A percentile compares a stretch with the other conserved stretches of the same genome.
Conservation (phyloP, 2,329 filamentous ascomycete species). For the Chrysoporthe cubensis region DNA sequence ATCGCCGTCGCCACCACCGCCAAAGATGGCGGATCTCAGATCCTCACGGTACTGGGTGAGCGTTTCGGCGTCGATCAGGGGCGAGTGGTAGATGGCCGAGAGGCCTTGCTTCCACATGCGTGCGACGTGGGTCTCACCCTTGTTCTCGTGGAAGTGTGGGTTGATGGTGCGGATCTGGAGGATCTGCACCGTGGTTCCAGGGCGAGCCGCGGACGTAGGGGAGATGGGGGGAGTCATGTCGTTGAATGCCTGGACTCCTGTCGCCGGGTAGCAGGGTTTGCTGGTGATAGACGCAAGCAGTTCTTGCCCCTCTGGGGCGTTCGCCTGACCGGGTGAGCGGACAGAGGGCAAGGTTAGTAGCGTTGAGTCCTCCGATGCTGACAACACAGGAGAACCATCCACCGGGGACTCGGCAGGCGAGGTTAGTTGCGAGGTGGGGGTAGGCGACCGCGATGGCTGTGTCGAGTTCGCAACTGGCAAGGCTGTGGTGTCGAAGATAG, state of each 20-base stretch:
- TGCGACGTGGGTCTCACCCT: constrained; percentile 36
- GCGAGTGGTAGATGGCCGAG: constrained; percentile 37
- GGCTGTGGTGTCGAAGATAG: constrained; percentile 3
- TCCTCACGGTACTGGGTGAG: constrained; percentile 13
- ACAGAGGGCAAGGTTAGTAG: constrained; percentile 1
- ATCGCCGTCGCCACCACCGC: neutral
- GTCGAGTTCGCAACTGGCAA: neutral
- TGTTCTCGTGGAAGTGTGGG: constrained; percentile 39
- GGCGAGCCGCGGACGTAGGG: neutral
- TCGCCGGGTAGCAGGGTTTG: neutral
- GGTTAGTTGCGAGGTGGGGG: constrained; percentile 11
- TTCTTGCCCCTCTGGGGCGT: neutral
- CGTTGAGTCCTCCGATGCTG: neutral
- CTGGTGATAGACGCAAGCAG: constrained; percentile 12
- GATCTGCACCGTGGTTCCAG: constrained; percentile 30
- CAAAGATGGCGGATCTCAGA: constrained; percentile 11
- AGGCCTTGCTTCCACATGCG: constrained; percentile 38
- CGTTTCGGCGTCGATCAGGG: constrained; percentile 13
- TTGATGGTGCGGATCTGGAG: constrained; percentile 39
- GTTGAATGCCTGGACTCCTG: neutral
- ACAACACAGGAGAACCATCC: constrained; percentile 12
- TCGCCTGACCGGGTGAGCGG: neutral
- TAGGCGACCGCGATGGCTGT: neutral
- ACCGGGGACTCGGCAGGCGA: neutral
- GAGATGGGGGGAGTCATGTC: constrained; percentile 1